Base-by-base conservation (phyloP, 176 grass and related monocot species). In the Typha latifolia region DNA sequence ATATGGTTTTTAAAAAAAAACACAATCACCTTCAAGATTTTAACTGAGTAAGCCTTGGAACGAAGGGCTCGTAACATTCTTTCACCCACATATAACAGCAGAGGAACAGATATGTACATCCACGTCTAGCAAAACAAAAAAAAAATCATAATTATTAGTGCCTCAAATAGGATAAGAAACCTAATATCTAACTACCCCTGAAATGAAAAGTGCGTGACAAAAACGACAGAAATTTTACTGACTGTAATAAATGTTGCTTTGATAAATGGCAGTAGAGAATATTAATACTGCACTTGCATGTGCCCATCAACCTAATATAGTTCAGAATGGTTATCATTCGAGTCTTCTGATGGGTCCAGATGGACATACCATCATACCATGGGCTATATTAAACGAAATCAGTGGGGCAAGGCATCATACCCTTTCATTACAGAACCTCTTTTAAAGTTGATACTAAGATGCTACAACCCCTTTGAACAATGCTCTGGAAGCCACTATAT, bases 101-200 rank as follows among this genome's bases (percentile, higher is more conserved):
- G 73, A 0, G 94, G 94, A 50, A 99, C 67, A 12, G 89, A 79
- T 63, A 99, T 90, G 83, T 99, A 99, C 86, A 99, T 99, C 94
- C 94, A 99, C 83, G 94, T 99, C 94, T 99, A 85, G 5, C 12
- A 43, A 75, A 24, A 59, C 10, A 1, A 29, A 29, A 29, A 69
- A 14, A 62, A 69, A 49, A 68, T 47, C 12, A 59, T 14, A 29
- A 73, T 34, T 51, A 53, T 71, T 32, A 81, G 55, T 3, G 0
- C 13, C 4, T 67, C 49, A 52, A 12, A 32, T 49, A 22, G 10
- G 6, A 31, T 56, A 57, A 32, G 29, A 48, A 32, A 2, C 43
- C 18, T 74, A 7, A 47, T 32, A 24, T 12, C 51, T 26, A 31
- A 10, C 16, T 59, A 11, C 15, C 7, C 53, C 18, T 0, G 9